Evolutionary conservation across 768 basidiomycete species (phyloP), one percentile per base, ranked within the genome.

Genomic region (Agrocybe pediades): DNA sequence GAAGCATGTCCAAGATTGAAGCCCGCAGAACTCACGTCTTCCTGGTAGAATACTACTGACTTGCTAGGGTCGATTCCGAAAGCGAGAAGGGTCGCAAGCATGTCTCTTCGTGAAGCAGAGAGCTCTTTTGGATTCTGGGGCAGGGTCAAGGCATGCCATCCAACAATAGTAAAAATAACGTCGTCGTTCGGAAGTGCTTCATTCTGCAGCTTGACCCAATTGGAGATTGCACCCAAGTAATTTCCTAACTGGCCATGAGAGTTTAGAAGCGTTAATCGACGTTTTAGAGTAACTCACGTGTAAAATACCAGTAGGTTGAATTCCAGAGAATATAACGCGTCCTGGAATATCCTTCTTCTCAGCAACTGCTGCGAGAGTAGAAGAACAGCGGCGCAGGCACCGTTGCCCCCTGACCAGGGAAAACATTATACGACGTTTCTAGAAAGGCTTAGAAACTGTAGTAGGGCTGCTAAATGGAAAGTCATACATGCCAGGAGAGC

Each of bases 121-220:
- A 98, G 78, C 11, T 72, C 65, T 30, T 71, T 66, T 0, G 94
- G 91, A 65, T 95, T 77, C 75, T 96, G 94, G 5, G 94, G 94
- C 21, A 98, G 74, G 2, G 95, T 98, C 62, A 98, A 77, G 9
- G 95, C 95, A 66, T 98, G 96, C 82, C 93, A 88, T 24, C 95
- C 95, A 11, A 95, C 95, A 57, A 97, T 86, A 1, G 91, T 87
- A 69, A 91, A 95, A 20, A 96, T 69, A 8, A 95, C 76, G 48
- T 78, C 72, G 64, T 92, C 88, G 9, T 81, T 74, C 1, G 78
- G 74, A 8, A 65, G 64, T 0, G 86, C 80, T 33, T 78, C 73
- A 40, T 80, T 74, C 69, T 96, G 92, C 23, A 97, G 74, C 49
- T 77, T 78, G 43, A 93, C 89, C 95, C 95, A 96, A 66, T 95